phyloP scores from a whole-genome alignment of 108 stramenopile genomes.

The Stephanodiscus triporus region DNA sequence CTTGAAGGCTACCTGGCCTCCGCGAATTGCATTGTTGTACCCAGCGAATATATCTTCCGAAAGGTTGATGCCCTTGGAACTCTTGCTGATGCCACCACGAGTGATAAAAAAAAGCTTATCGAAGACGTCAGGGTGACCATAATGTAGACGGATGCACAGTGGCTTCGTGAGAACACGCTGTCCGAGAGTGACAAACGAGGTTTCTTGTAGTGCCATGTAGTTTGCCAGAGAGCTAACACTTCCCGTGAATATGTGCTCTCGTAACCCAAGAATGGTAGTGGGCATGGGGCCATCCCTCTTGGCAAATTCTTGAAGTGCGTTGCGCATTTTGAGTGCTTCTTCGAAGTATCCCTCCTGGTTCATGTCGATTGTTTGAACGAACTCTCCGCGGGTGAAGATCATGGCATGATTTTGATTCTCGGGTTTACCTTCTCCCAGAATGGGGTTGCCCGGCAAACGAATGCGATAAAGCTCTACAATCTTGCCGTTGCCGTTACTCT shows the following conservation, averaged over 20 bases:
- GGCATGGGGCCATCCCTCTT: conserved; percentile 88
- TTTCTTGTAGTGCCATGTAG: conserved; percentile 99
- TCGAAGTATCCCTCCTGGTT: conserved; percentile 99
- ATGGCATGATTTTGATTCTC: conserved; percentile 99
- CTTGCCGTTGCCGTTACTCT: conserved; percentile 78
- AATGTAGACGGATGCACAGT: conserved; percentile 94
- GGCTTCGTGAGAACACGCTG: conserved; percentile 96
- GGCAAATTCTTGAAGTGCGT: conserved; percentile 95
- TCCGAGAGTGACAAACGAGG: conserved; percentile 96
- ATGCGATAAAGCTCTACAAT: conserved; percentile 95
- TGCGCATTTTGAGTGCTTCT: conserved; percentile 98
- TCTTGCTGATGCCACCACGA: conserved; percentile 95
- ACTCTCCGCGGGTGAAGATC: conserved; percentile 97
- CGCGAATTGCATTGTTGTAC: conserved; percentile 94
- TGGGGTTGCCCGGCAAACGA: conserved; percentile 95
- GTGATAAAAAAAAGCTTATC: conserved; percentile 99
- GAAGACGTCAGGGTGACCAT: conserved; percentile 98
- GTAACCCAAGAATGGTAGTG: conserved; percentile 93
- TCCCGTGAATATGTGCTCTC: conserved; percentile 99
- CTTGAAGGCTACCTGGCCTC: conserved; percentile 93
- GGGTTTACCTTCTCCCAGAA: conserved; percentile 98
- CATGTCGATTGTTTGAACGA: conserved; percentile 99
- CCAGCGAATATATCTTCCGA: conserved; percentile 99
- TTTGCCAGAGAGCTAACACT: conserved; percentile 97
- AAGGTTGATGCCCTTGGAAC: conserved; percentile 97